Conservation (phyloP, 495 filamentous ascomycete genomes). For the Podospora sp. region DNA sequence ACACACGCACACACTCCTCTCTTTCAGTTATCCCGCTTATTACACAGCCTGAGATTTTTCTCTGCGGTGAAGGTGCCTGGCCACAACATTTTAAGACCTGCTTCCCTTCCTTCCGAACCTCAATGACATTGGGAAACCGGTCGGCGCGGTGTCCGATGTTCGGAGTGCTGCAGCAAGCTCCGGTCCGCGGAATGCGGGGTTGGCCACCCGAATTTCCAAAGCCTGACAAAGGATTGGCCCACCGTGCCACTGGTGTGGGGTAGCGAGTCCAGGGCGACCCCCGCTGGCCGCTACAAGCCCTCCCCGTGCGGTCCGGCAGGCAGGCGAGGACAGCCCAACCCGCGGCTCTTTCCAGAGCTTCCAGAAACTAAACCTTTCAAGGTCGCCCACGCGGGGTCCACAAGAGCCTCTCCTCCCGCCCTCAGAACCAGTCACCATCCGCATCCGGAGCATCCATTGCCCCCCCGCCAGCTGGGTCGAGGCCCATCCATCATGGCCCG, state of each 20-base stretch:
- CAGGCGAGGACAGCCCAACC: neutral
- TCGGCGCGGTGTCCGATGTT: slow-evolving; percentile 30
- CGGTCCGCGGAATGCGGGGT: slow-evolving; percentile 47
- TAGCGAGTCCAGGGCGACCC: neutral
- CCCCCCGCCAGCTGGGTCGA: no score
- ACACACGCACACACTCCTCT: neutral
- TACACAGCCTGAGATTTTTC: neutral
- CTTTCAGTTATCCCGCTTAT: neutral
- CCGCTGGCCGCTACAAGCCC: neutral
- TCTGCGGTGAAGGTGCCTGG: neutral
- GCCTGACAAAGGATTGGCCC: slow-evolving; percentile 29
- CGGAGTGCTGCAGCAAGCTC: slow-evolving; percentile 34
- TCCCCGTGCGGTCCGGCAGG: slow-evolving; percentile 4
- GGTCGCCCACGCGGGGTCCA: neutral
- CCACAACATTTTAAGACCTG: slow-evolving; percentile 15
- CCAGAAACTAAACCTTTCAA: neutral
- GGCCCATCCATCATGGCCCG: neutral
- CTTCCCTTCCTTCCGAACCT: slow-evolving; percentile 10
- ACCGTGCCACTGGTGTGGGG: slow-evolving; percentile 1
- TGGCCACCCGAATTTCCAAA: slow-evolving; percentile 39
- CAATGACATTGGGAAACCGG: slow-evolving; percentile 18
- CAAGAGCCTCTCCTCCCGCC: slow-evolving; percentile 3
- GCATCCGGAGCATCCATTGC: neutral
- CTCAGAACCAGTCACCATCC: neutral
- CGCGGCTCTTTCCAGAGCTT: neutral